Conservation (phyloP, 305 asterid species). For the Fraxinus xanthoxyloides region DNA sequence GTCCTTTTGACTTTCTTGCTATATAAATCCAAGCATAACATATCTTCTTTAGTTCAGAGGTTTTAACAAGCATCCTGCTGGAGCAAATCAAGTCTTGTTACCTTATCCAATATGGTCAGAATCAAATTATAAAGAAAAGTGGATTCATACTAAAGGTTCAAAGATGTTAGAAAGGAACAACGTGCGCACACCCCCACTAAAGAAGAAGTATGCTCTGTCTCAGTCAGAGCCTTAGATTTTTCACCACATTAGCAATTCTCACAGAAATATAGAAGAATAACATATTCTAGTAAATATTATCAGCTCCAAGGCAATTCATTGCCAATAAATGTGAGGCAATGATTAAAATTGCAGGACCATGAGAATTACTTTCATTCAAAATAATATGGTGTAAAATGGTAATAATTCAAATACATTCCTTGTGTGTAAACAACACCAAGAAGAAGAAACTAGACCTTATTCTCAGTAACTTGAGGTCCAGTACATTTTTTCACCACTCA, state of each 20-base stretch:
- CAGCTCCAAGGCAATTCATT: background rate
- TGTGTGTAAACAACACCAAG: background rate
- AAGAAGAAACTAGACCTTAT: background rate
- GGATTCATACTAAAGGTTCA: background rate
- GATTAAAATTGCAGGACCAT: background rate
- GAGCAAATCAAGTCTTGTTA: background rate
- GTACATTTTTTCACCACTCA: background rate
- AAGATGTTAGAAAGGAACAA: background rate
- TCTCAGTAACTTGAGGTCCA: background rate
- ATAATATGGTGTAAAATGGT: background rate
- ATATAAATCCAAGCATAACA: background rate
- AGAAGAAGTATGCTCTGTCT: background rate
- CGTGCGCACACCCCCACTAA: background rate
- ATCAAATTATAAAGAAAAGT: background rate
- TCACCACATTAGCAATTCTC: background rate
- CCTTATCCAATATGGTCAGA: background rate
- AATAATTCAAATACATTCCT: slow-evolving; percentile 11
- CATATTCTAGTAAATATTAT: background rate
- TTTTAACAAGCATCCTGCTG: background rate
- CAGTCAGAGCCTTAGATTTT: background rate
- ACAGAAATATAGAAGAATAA: background rate
- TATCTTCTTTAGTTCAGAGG: background rate
- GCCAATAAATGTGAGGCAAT: background rate
- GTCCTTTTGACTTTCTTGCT: background rate
- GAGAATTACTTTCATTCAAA: background rate